Percentiles rank a stretch among this genome's conserved stretches.
phyloP scores from a whole-genome alignment of 495 filamentous ascomycete genomes.

The Bacidia rubella region DNA sequence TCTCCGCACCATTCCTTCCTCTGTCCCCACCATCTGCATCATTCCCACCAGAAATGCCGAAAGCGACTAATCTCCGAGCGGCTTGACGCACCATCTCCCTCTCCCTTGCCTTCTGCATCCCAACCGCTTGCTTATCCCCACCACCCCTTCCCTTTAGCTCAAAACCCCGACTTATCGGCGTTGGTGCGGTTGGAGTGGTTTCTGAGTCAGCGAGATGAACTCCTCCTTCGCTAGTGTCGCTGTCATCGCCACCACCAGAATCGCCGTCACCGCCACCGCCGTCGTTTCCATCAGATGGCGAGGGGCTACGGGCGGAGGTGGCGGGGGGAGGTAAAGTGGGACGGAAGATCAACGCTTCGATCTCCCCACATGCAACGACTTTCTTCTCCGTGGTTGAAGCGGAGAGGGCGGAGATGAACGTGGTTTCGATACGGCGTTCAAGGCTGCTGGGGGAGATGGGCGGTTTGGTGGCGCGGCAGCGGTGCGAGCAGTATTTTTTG shows the following conservation, averaged over 20 bases:
- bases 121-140: conserved; percentile 12
- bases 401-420: conserved; percentile 6
- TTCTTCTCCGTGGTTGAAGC: not conserved
- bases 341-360: conserved; percentile 11
- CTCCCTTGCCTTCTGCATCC: conserved; percentile 15
- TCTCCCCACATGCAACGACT: conserved; percentile 9
- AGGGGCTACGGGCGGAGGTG: not conserved
- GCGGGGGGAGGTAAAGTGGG: not conserved
- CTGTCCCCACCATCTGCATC: not conserved
- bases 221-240: conserved; percentile 24
- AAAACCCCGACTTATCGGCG: conserved; percentile 1
- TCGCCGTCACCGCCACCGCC: not conserved
- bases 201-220: conserved; percentile 5
- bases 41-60: conserved; percentile 24
- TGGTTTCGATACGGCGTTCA: conserved; percentile 9
- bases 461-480: conserved; percentile 7
- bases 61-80: conserved; percentile 31
- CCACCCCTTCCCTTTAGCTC: conserved; percentile 21
- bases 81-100: conserved; percentile 31
- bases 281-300: not conserved
- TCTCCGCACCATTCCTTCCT: not conserved
- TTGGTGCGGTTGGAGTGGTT: no score
- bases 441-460: not conserved
- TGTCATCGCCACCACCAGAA: conserved; percentile 9
- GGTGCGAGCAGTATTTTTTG: conserved; percentile 17